Evolutionary conservation across 768 basidiomycete genomes (phyloP).

Genomic region (Arthromyces matolae): DNA sequence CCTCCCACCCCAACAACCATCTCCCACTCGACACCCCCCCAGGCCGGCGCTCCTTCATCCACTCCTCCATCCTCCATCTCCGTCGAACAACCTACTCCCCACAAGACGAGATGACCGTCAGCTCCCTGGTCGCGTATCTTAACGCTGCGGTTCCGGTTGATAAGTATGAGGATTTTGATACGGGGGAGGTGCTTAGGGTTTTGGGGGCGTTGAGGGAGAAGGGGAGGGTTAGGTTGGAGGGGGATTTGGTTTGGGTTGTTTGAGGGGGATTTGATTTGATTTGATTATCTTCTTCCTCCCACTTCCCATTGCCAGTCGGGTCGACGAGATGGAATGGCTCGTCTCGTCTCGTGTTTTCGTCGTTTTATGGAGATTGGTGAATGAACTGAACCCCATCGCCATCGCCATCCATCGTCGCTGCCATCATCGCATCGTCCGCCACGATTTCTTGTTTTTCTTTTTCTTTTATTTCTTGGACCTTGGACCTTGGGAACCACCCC

Average conservation of each 20-base stretch:
- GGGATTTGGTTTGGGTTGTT: conserved; percentile 33
- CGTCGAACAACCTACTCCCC: conserved; percentile 65
- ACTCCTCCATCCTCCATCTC: conserved; percentile 57
- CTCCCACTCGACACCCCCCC: conserved; percentile 43
- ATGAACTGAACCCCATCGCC: too few relatives aligned
- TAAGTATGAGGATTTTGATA: conserved; percentile 82
- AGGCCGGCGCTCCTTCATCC: conserved; percentile 61
- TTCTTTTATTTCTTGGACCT: too few relatives aligned
- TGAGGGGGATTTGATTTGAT: background rate
- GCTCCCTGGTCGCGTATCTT: conserved; percentile 63
- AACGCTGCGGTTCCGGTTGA: conserved; percentile 75
- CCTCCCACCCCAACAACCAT: background rate
- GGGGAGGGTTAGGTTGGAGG: conserved; percentile 48
- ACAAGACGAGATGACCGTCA: conserved; percentile 67
- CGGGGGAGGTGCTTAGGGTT: conserved; percentile 59
- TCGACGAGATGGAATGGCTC: too few relatives aligned
- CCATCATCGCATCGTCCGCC: too few relatives aligned
- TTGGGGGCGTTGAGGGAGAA: conserved; percentile 43
- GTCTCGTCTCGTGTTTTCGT: too few relatives aligned
- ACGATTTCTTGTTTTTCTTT: too few relatives aligned
- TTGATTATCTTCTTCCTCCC: background rate
- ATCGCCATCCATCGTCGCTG: too few relatives aligned
- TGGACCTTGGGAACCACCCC: too few relatives aligned
- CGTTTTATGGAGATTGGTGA: too few relatives aligned
- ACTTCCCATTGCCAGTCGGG: background rate